Evolutionary conservation across 2,329 filamentous ascomycete species (phyloP).

Genomic region (Colletotrichum limetticola): DNA sequence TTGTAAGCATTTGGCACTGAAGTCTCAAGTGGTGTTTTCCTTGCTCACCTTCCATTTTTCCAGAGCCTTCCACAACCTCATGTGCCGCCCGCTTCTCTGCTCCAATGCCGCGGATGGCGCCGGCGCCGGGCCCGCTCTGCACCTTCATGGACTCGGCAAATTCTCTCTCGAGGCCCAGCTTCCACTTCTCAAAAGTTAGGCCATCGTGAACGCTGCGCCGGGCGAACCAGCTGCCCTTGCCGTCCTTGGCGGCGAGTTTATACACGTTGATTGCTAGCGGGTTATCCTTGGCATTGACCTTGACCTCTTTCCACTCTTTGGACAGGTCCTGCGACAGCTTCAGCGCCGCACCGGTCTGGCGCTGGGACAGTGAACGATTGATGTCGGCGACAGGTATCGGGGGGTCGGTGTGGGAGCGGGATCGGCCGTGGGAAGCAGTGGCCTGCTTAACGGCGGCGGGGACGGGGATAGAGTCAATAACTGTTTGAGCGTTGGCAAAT

Average conservation of each 20-base stretch:
- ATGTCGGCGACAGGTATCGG: conserved; percentile 63
- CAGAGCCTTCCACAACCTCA: conserved; percentile 64
- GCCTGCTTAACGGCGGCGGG: conserved; percentile 46
- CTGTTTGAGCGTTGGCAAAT: conserved; percentile 74
- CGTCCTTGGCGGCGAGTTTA: conserved; percentile 82
- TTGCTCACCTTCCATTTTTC: conserved; percentile 69
- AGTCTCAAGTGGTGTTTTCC: not conserved
- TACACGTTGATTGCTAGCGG: conserved; percentile 81
- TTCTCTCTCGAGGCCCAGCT: conserved; percentile 79
- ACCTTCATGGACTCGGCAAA: conserved; percentile 82
- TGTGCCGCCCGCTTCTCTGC: conserved; percentile 80
- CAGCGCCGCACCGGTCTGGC: conserved; percentile 58
- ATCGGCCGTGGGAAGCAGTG: conserved; percentile 56
- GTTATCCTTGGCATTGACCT: conserved; percentile 77
- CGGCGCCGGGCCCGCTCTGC: conserved; percentile 75
- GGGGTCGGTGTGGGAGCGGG: conserved; percentile 67
- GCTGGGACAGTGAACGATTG: conserved; percentile 54
- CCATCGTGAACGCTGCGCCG: conserved; percentile 84
- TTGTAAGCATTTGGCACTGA: conserved; percentile 29
- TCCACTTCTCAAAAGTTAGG: conserved; percentile 81
- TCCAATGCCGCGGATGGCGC: conserved; percentile 85
- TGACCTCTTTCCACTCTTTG: conserved; percentile 89
- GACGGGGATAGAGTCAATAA: conserved; percentile 80
- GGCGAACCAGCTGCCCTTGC: conserved; percentile 90
- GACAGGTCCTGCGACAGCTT: conserved; percentile 66